These are phyloP conservation scores for Umbelopsis sp. DNA, from an alignment of 192 early-diverging fungal genomes.

Conservation along the genomic window DNA sequence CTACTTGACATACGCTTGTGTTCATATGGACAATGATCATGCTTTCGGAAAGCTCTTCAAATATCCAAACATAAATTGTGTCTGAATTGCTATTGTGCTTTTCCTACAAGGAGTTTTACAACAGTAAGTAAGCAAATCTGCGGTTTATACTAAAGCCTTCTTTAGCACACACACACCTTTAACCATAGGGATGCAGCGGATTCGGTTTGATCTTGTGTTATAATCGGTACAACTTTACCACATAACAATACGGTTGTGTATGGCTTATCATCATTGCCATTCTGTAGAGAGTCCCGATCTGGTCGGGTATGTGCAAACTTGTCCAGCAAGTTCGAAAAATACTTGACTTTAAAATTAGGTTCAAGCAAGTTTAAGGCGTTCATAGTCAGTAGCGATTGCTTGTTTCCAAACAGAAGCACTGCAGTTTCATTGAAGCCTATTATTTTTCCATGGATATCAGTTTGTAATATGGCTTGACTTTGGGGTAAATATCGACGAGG, in stretches of 20 bases:
- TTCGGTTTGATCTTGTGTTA: slow-evolving; percentile 52
- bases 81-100: slow-evolving; percentile 44
- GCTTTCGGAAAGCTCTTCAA: slow-evolving; percentile 59
- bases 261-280: slow-evolving; percentile 28
- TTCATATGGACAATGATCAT: slow-evolving; percentile 23
- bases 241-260: slow-evolving; percentile 49
- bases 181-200: slow-evolving; percentile 63
- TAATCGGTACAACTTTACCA: slow-evolving; percentile 58
- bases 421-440: slow-evolving; percentile 26
- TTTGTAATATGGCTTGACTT: slow-evolving; percentile 29
- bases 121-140: neutral
- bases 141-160: too few species aligned
- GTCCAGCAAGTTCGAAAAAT: slow-evolving; percentile 17
- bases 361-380: slow-evolving; percentile 4
- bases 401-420: neutral
- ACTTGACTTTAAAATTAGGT: neutral
- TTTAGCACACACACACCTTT: slow-evolving; percentile 26
- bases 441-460: slow-evolving; percentile 25
- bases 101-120: slow-evolving; percentile 6
- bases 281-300: slow-evolving; percentile 6
- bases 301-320: slow-evolving; percentile 16
- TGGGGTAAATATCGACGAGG: slow-evolving; percentile 17
- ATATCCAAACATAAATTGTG: slow-evolving; percentile 60
- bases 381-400: neutral
- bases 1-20: slow-evolving; percentile 12